Percentiles rank a stretch among this genome's conserved stretches.
phyloP scores from a whole-genome alignment of 2,329 filamentous ascomycete genomes.

The Venturia aucupariae region DNA sequence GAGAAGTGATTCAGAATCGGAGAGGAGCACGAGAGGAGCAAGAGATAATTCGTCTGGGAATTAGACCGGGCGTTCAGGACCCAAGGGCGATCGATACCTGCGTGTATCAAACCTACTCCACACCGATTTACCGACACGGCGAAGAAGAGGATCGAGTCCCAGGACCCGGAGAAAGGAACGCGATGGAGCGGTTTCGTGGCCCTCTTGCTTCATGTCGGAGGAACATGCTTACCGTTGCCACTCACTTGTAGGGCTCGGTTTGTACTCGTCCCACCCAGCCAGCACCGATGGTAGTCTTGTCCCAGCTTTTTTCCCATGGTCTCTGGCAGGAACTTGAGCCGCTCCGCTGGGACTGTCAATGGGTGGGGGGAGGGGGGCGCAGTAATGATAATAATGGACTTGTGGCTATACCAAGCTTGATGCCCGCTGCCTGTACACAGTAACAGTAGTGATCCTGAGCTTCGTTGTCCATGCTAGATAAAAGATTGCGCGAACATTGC shows the following conservation, averaged over 20 bases:
- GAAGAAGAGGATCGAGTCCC: neutral
- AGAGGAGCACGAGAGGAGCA: neutral
- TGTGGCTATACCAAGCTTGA: neutral
- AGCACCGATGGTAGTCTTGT: neutral
- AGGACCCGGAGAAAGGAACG: neutral
- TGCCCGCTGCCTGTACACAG: conserved; percentile 3
- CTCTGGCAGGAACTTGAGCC: neutral
- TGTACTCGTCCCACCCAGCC: neutral
- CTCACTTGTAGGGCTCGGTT: too few species aligned
- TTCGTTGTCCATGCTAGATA: neutral
- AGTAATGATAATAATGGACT: neutral
- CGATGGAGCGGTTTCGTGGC: neutral
- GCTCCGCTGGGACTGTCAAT: neutral
- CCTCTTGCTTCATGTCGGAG: neutral
- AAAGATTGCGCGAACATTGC: neutral
- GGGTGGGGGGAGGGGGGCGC: too few species aligned
- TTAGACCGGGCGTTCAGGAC: neutral
- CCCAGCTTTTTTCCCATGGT: neutral
- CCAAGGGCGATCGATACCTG: neutral
- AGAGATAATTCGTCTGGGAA: neutral
- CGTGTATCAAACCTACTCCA: neutral
- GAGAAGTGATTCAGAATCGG: too few species aligned
- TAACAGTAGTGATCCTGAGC: neutral
- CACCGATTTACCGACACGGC: neutral
- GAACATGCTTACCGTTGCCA: neutral